Base-by-base conservation (phyloP, 2,329 filamentous ascomycete genomes). In the Fusarium annulatum region DNA sequence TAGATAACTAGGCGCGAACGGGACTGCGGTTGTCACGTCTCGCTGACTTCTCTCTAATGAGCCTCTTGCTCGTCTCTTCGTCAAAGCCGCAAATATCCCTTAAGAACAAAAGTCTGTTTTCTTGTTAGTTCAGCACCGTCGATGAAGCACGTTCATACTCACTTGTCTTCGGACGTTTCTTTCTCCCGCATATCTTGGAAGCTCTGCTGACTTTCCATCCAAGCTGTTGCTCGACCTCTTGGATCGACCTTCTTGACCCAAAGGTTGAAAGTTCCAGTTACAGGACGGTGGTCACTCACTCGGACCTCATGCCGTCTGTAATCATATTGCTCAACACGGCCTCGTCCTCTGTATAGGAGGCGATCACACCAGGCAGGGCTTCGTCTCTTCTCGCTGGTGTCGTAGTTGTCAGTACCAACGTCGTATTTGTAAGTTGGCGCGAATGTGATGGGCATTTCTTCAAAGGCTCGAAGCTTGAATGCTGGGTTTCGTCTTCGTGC, bases 351-450 rank as follows among this genome's bases (percentile, higher is more conserved):
- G 79, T 94, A 97, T n/a, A 99, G 85, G 42, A 99, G 84, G 41
- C 96, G 90, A 84, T 99, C 96, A 81, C 96, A 99, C 96, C 96
- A 99, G 2, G 96, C 96, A 0, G 96, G 96, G 28, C 94, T 93
- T 56, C 96, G 90, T 81, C 94, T 94, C 87, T 99, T 99, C 82
- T 99, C 96, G 77, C 93, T 96, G 1, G 93, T 93, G 80, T 99
- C 96, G 81, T 98, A 99, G 11, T 90, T 93, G 79, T 98, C 96
- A 0, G 94, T 97, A 21, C 95, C 95, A 1, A 98, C 94, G 77
- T 99, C 96, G 81, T 99, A 99, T 81, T 99, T 99, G 86, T 99
- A 99, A 0, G 96, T 99, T 2, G 96, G 96, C 12, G 94, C 92
- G 80, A 99, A 99, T 0, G 91, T 92, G 78, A 99, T 98, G 2